Conservation (phyloP, 805 yeast genomes). For the Zygoascus ofunaensis region DNA sequence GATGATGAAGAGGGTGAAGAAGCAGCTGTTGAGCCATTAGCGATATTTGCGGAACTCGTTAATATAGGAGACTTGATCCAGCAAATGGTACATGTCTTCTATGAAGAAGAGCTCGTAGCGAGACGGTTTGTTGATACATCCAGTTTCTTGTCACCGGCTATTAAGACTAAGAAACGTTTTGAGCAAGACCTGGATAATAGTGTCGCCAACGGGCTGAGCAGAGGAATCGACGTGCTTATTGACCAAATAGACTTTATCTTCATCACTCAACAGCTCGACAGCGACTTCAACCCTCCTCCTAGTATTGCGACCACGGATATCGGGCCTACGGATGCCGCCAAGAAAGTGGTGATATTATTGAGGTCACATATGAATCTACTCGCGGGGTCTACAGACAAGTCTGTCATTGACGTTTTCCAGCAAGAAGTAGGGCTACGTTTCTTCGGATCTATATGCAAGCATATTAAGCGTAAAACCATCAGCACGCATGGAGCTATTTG, state of each 20-base stretch:
- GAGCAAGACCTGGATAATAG: constrained; percentile 76
- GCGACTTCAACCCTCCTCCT: constrained; percentile 51
- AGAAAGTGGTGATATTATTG: constrained; percentile 50
- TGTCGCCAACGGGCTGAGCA: constrained; percentile 87
- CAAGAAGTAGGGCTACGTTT: constrained; percentile 89
- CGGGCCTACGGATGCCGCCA: constrained; percentile 58
- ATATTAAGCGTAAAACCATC: constrained; percentile 61
- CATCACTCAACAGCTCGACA: constrained; percentile 45
- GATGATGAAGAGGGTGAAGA: constrained; percentile 14
- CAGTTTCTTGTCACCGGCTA: constrained; percentile 69
- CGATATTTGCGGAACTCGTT: constrained; percentile 79
- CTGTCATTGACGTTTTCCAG: constrained; percentile 83
- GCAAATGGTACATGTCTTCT: constrained; percentile 86
- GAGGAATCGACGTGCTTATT: constrained; percentile 84
- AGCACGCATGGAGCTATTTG: constrained; percentile 77
- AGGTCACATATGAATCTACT: constrained; percentile 64
- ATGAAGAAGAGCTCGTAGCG: constrained; percentile 64
- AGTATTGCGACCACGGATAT: constrained; percentile 22
- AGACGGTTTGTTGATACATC: constrained; percentile 56
- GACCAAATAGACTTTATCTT: constrained; percentile 64
- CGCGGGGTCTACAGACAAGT: constrained; percentile 75
- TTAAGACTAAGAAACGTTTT: constrained; percentile 69
- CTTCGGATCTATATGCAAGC: constrained; percentile 64
- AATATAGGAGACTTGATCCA: constrained; percentile 87
- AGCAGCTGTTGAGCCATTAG: constrained; percentile 63